Percentiles rank a stretch among this genome's conserved stretches.
phyloP scores from a whole-genome alignment of 257 asterid genomes.

The Sherardia arvensis region DNA sequence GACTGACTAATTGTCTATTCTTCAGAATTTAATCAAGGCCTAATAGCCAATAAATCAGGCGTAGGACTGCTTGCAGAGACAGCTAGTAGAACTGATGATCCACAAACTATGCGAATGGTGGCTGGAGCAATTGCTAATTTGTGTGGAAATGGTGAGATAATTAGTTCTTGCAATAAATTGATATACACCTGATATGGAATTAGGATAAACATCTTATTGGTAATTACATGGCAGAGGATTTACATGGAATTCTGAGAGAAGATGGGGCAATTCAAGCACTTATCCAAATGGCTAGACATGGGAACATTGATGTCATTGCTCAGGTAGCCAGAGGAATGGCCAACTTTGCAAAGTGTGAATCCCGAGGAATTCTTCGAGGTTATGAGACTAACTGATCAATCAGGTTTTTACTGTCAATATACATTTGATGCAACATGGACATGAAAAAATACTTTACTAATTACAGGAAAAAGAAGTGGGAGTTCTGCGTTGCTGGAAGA shows the following conservation, averaged over 20 bases:
- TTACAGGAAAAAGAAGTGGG: conserved; percentile 58
- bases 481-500: conserved; percentile 73
- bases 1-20: conserved; percentile 3
- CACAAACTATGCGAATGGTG: conserved; percentile 85
- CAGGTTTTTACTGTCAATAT: conserved; percentile 2
- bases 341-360: conserved; percentile 84
- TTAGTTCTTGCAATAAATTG: neutral
- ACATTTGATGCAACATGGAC: conserved; percentile 1
- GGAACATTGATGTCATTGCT: conserved; percentile 57
- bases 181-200: neutral
- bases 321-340: conserved; percentile 93
- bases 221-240: conserved; percentile 39
- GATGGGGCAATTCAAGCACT: conserved; percentile 80
- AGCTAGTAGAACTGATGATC: conserved; percentile 61
- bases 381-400: neutral
- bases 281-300: conserved; percentile 50
- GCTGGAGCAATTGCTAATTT: conserved; percentile 96
- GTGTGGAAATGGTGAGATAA: conserved; percentile 76
- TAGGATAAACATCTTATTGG: neutral
- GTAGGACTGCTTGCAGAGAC: conserved; percentile 60
- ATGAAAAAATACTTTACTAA: conserved; percentile 12
- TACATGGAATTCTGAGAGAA: conserved; percentile 53
- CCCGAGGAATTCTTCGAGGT: conserved; percentile 80
- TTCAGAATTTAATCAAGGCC: conserved; percentile 66
- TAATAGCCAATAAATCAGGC: conserved; percentile 72